These are phyloP conservation scores for Saccharomyces hybrid DNA, from an alignment of 1,139 yeast genomes.

Conservation along the genomic window DNA sequence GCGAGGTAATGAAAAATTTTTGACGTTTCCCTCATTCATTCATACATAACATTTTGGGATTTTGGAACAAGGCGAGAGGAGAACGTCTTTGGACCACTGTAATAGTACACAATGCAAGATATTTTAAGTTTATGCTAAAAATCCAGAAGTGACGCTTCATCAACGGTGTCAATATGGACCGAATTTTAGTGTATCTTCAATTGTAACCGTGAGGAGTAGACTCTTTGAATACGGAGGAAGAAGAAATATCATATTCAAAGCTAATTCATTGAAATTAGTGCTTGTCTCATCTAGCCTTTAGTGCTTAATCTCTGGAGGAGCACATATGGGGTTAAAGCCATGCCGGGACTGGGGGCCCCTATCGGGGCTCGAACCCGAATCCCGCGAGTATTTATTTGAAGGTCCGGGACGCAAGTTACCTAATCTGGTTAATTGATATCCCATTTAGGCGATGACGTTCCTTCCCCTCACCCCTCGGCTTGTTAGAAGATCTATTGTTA, in stretches of 20 bases:
- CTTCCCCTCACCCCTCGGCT: background rate
- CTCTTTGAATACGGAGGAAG: background rate
- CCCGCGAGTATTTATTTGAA: background rate
- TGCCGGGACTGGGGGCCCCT: background rate
- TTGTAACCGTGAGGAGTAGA: background rate
- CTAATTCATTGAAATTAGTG: background rate
- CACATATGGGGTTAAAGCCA: background rate
- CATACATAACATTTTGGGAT: background rate
- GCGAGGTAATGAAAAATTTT: background rate
- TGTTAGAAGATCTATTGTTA: background rate
- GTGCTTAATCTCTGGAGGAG: background rate
- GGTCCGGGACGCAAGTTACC: conserved; percentile 1
- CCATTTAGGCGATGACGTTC: background rate
- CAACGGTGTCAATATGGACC: background rate
- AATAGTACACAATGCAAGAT: background rate
- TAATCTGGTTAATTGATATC: background rate
- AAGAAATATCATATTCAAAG: background rate
- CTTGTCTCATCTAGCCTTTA: background rate
- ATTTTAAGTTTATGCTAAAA: background rate
- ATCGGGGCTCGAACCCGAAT: background rate
- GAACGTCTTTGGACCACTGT: background rate
- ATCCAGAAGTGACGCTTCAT: background rate
- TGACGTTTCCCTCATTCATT: background rate
- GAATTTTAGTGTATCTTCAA: background rate
- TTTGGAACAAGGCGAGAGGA: background rate